Evolutionary conservation across 2,329 filamentous ascomycete species (phyloP).

Genomic region (Aspergillus ochraceus): DNA sequence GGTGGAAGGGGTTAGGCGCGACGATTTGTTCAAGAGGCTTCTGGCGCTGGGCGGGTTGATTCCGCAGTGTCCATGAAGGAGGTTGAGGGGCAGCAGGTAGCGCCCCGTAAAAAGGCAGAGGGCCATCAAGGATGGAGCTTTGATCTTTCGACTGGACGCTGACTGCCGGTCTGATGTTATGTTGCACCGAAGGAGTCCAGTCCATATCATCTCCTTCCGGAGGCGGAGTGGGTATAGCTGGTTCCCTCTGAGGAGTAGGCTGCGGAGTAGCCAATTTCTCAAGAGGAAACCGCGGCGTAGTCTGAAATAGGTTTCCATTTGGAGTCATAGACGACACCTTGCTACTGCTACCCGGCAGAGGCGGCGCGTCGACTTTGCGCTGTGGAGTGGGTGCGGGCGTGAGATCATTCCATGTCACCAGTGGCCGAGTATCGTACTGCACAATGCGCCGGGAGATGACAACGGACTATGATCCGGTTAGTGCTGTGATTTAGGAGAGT

Average conservation of each 20-base stretch:
- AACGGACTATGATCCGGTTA: slow-evolving; percentile 35
- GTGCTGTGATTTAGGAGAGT: slow-evolving; percentile 1
- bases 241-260: slow-evolving; percentile 18
- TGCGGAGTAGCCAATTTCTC: slow-evolving; percentile 38
- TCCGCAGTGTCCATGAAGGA: slow-evolving; percentile 42
- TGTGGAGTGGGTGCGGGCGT: slow-evolving; percentile 30
- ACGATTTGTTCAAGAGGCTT: slow-evolving; percentile 38
- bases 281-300: slow-evolving; percentile 39
- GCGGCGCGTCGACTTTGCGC: slow-evolving; percentile 20
- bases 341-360: slow-evolving; percentile 16
- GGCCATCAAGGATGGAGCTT: slow-evolving; percentile 30
- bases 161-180: slow-evolving; percentile 33
- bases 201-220: slow-evolving; percentile 49
- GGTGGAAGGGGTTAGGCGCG: slow-evolving; percentile 40
- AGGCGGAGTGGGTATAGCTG: slow-evolving; percentile 38
- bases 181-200: slow-evolving; percentile 49
- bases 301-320: slow-evolving; percentile 13
- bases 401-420: slow-evolving; percentile 44
- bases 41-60: slow-evolving; percentile 24
- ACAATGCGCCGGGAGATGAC: slow-evolving; percentile 39
- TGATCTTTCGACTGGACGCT: slow-evolving; percentile 31
- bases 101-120: slow-evolving; percentile 45
- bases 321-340: slow-evolving; percentile 17
- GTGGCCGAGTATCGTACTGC: slow-evolving; percentile 40
- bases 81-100: slow-evolving; percentile 42